These are phyloP conservation scores for Malus orientalis DNA, from an alignment of 306 rosid genomes.

Conservation along the genomic window DNA sequence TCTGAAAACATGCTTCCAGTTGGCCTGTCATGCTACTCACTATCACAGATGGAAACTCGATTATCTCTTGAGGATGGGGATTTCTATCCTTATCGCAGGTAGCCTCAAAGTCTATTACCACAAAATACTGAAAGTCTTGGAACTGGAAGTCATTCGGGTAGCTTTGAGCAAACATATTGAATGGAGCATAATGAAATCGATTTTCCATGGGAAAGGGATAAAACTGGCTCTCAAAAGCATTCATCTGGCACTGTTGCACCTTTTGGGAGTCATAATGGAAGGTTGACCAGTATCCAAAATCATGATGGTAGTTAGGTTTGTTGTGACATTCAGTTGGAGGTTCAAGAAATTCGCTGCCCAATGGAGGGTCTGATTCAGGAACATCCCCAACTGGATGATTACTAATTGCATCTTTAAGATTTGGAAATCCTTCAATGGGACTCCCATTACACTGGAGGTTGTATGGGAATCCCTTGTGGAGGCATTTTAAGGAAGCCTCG, in stretches of 20 bases:
- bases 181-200: conserved; percentile 50
- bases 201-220: conserved; percentile 55
- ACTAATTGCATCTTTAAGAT: conserved; percentile 37
- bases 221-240: conserved; percentile 58
- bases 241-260: conserved; percentile 68
- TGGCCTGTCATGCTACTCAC: conserved; percentile 87
- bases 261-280: conserved; percentile 60
- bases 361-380: conserved; percentile 37
- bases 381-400: conserved; percentile 46
- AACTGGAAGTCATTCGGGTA: conserved; percentile 47
- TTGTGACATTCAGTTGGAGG: conserved; percentile 49
- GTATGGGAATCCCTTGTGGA: conserved; percentile 66
- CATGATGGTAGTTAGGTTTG: conserved; percentile 53
- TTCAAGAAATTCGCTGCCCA: conserved; percentile 51
- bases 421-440: conserved; percentile 43
- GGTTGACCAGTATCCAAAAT: conserved; percentile 54
- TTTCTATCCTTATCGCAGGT: conserved; percentile 80
- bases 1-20: conserved; percentile 90
- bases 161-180: conserved; percentile 59
- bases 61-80: conserved; percentile 92
- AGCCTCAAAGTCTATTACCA: conserved; percentile 96
- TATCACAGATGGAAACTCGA: conserved; percentile 93
- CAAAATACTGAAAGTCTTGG: conserved; percentile 93
- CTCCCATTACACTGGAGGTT: conserved; percentile 47
- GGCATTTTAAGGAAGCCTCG: conserved; percentile 84